Percentiles rank a stretch among this genome's conserved stretches.
Evolutionary conservation across 768 basidiomycete genomes (phyloP).

Genomic region (Termitomyces sp.): DNA sequence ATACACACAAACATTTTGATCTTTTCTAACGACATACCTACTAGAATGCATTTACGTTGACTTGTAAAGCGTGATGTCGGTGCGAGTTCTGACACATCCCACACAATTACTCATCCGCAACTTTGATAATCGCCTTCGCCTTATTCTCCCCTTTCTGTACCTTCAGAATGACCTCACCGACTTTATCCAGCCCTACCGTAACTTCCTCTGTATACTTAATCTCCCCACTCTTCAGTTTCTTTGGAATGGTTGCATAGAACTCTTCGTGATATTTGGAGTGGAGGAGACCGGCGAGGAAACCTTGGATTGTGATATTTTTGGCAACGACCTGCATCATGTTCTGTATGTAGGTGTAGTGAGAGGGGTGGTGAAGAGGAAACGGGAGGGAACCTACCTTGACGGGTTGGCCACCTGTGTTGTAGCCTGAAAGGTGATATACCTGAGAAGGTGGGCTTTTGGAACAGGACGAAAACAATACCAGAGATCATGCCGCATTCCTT

Average conservation of each 20-base stretch:
- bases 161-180: conserved; percentile 27
- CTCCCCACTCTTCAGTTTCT: conserved; percentile 37
- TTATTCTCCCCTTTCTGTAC: conserved; percentile 30
- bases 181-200: conserved; percentile 34
- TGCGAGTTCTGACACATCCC: no score
- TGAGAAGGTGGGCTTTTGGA: background rate
- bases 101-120: conserved; percentile 22
- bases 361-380: no score
- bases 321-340: conserved; percentile 33
- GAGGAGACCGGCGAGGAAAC: conserved; percentile 32
- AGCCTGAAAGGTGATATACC: conserved; percentile 14
- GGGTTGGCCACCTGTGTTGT: conserved; percentile 25
- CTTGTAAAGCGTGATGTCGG: no score
- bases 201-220: conserved; percentile 44
- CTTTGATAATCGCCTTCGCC: conserved; percentile 28
- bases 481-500: conserved; percentile 40
- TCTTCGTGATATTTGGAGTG: conserved; percentile 29
- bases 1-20: no score
- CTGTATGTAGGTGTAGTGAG: conserved; percentile 10
- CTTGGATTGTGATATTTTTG: conserved; percentile 33
- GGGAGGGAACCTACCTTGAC: conserved; percentile 5
- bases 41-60: no score
- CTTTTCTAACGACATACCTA: no score
- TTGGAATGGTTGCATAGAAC: conserved; percentile 38
- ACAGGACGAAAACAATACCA: background rate